phyloP scores from a whole-genome alignment of 208 protist genomes.

The Jaenimonas drosophilae region DNA sequence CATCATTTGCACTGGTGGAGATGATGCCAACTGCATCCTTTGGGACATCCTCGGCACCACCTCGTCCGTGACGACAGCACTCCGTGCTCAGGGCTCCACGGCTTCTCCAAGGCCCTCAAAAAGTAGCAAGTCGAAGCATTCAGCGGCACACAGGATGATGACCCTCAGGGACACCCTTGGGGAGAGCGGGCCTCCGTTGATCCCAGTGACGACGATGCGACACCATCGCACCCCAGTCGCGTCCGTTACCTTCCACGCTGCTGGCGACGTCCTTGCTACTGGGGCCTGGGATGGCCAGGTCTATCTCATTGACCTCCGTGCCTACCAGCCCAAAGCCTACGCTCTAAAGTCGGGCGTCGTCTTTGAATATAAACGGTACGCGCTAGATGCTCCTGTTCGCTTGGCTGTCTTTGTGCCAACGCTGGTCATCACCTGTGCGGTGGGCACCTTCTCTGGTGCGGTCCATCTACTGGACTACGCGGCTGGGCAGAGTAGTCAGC shows the following conservation, averaged over 20 bases:
- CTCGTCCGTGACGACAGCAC: conserved; percentile 8
- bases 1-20: conserved; percentile 38
- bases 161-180: not conserved
- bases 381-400: conserved; percentile 31
- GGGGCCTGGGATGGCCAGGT: conserved; percentile 62
- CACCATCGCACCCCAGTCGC: conserved; percentile 56
- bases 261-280: conserved; percentile 62
- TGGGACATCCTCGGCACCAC: conserved; percentile 32
- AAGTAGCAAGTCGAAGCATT: conserved; percentile 1
- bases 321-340: not conserved
- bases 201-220: conserved; percentile 31
- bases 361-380: conserved; percentile 8
- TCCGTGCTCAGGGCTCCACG: no score
- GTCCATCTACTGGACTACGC: conserved; percentile 59
- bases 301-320: conserved; percentile 25
- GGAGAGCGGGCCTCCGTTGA: conserved; percentile 2
- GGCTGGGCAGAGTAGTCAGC: conserved; percentile 21
- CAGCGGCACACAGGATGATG: not conserved
- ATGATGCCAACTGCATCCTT: conserved; percentile 51
- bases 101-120: conserved; percentile 4
- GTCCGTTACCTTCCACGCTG: conserved; percentile 45
- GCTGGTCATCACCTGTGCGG: conserved; percentile 67
- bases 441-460: conserved; percentile 43
- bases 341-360: not conserved
- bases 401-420: conserved; percentile 43